Evolutionary conservation across 306 rosid species (phyloP), one percentile per base, ranked within the genome.

Genomic region (Dryas drummondii): DNA sequence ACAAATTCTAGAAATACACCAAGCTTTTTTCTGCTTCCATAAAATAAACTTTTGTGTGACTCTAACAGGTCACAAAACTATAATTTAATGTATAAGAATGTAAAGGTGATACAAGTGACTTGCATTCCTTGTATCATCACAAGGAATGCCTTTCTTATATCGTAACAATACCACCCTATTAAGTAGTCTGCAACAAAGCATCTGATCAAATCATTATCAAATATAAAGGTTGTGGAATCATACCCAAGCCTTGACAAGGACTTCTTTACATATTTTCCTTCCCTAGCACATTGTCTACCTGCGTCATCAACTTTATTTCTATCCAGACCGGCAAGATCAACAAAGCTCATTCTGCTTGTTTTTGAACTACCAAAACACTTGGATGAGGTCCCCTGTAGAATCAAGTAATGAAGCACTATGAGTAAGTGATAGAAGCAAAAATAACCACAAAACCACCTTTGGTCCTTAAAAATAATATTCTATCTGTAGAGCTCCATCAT

Each of bases 171-270:
- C 57, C n/a, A 57, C 22, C 15, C 32, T 16, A 16, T 32, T 26
- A 37, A 52, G 59, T 55, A 19, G 8, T 67, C 44, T 17, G 27
- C 71, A 26, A 17, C 2, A n/a, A 10, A 9, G 40, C 19, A 48
- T 8, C 44, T 4, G 15, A 48, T 52, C 40, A 55, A 66, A 72
- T 45, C 32, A 22, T 22, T 26, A 46, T 56, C 8, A 66, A 32
- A 57, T 17, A 17, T 37, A 45, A 61, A 10, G 71, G 67, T 68
- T 57, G 68, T 68, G 70, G 47, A 73, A 50, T 78, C 96, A 79
- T 92, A 92, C 99, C 99, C 98, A 32, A 96, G 96, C 14, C 84
- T 88, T 44, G 96, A 88, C 79, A 96, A 82, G 41, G 99, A 96
- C 87, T 96, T 92, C 84, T 90, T 96, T 54, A 96, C 83, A 77